phyloP scores from a whole-genome alignment of 2,329 filamentous ascomycete species.

The Talaromyces piceae region DNA sequence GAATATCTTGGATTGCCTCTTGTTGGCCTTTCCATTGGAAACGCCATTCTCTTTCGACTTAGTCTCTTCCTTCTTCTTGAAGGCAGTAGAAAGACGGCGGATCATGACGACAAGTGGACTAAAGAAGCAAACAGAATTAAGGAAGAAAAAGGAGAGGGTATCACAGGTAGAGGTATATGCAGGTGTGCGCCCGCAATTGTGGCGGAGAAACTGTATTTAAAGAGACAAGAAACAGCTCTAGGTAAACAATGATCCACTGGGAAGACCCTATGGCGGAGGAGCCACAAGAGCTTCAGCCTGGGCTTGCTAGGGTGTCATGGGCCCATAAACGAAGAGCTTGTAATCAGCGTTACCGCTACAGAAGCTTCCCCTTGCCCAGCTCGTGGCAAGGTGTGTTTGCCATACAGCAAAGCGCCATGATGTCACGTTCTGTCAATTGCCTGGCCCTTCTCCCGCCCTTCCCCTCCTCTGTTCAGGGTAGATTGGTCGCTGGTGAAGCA shows the following conservation, averaged over 20 bases:
- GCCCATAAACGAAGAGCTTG: background rate
- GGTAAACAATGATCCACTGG: constrained; percentile 5
- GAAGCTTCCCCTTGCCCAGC: background rate
- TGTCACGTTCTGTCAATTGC: background rate
- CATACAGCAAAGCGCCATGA: background rate
- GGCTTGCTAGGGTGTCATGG: background rate
- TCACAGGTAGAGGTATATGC: constrained; percentile 1
- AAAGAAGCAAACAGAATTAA: constrained; percentile 2
- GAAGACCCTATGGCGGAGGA: background rate
- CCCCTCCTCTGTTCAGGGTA: no score
- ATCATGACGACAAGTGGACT: constrained; percentile 14
- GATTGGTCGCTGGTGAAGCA: background rate
- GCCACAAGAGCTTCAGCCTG: constrained; percentile 1
- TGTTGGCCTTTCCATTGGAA: constrained; percentile 14
- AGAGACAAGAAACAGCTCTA: constrained; percentile 6
- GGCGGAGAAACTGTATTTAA: constrained; percentile 14
- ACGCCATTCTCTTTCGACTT: constrained; percentile 24
- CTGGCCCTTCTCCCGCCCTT: background rate
- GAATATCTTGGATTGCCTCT: constrained; percentile 27
- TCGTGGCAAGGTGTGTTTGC: background rate
- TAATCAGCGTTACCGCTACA: background rate
- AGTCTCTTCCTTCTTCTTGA: constrained; percentile 32
- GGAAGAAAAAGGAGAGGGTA: constrained; percentile 12
- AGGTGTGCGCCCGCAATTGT: background rate
- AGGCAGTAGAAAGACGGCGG: constrained; percentile 33